Evolutionary conservation across 495 filamentous ascomycete species (phyloP), one percentile per base, ranked within the genome.

Genomic region (Trichoderma reesei): DNA sequence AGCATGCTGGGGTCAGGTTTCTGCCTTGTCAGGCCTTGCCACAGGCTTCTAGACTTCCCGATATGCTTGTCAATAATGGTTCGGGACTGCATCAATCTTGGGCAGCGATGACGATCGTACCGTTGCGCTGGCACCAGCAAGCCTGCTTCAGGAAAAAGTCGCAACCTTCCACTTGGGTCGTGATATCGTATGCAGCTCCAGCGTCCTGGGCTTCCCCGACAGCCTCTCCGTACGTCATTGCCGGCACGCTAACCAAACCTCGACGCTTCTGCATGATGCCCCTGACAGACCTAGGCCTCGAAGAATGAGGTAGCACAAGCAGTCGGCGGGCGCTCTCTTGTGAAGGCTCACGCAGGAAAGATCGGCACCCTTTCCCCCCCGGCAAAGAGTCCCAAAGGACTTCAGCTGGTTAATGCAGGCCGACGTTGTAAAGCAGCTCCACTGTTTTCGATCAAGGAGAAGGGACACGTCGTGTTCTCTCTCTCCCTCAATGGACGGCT

Each of bases 111-210:
- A 34, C 26, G 26, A 26, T 33, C 16, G 10, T 13, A 9, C 26
- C 31, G 20, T 56, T 56, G 51, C 26, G 51, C 51, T 56, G 51
- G 51, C 51, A 56, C 51, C 51, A 56, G 26, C 51, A 56, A 13
- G 51, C 26, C 33, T 33, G 26, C 13, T 14, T 26, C 20, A 56
- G 51, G 33, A n/a, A 26, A 9, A 56, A 56, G 51, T 56, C 51
- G 26, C 51, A 56, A 34, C 51, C 26, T 56, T 10, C 51, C 16
- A 34, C 18, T 56, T 33, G 18, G 51, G 51, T 26, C 51, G 8
- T 56, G 51, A 33, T 56, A 26, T 34, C 11, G 16, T 56, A 33
- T 56, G 51, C 51, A 56, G 20, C 51, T 11, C 20, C 26, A 56
- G 51, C 11, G 11, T 56, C 26, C 51, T 56, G 34, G 51, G 34